Conservation (phyloP, 345 rosid species). For the Murraya paniculata region DNA sequence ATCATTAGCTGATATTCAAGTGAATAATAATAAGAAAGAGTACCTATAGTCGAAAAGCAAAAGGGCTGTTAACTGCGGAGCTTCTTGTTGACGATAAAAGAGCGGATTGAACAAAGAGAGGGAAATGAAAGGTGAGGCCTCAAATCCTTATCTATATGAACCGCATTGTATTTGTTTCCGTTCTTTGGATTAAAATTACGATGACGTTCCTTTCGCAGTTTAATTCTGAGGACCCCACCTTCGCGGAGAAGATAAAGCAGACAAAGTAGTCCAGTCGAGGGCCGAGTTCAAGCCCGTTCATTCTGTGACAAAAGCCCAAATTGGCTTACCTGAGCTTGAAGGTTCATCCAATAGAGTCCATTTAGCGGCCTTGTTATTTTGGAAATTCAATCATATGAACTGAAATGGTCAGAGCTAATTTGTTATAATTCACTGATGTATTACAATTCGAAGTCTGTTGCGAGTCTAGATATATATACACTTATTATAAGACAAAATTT, state of each 20-base stretch:
- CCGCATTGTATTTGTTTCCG: background rate
- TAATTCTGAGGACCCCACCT: conserved; percentile 1
- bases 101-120: conserved; percentile 14
- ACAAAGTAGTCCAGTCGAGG: background rate
- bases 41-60: conserved; percentile 16
- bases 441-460: too few relatives aligned
- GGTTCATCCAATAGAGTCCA: background rate
- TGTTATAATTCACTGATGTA: too few relatives aligned
- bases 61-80: background rate
- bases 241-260: background rate
- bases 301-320: background rate
- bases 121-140: conserved; percentile 46
- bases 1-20: conserved; percentile 11
- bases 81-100: background rate
- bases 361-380: background rate
- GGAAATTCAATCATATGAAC: too few relatives aligned
- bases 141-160: conserved; percentile 39
- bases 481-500: too few relatives aligned
- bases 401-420: too few relatives aligned
- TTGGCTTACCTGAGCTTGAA: background rate
- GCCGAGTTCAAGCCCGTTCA: background rate
- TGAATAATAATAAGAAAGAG: background rate
- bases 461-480: too few relatives aligned
- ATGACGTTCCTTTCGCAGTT: background rate
- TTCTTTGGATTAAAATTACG: background rate